Percentiles rank a stretch among this genome's conserved stretches.
These are phyloP conservation scores for Pseudocercospora fuligena DNA, from an alignment of 2,329 filamentous ascomycete species.

Conservation along the genomic window DNA sequence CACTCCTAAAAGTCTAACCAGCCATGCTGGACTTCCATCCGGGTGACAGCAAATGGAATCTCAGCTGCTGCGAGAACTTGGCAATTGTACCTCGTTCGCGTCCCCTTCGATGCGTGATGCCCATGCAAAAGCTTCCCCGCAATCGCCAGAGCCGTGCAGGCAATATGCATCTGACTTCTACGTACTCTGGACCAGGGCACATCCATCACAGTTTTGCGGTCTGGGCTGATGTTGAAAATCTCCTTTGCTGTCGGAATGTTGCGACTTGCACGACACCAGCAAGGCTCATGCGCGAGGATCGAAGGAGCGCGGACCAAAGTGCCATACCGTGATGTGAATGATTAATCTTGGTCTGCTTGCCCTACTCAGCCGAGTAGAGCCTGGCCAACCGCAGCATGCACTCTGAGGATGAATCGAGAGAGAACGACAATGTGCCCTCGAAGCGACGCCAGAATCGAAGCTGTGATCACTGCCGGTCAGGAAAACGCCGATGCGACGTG, in stretches of 20 bases:
- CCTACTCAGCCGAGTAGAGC: background rate
- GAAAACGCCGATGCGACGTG: constrained; percentile 23
- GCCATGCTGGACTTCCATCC: no score
- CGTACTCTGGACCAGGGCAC: background rate
- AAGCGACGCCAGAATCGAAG: constrained; percentile 25
- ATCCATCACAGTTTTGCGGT: no score
- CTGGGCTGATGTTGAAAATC: background rate
- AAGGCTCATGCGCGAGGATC: background rate
- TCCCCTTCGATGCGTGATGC: no score
- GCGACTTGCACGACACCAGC: background rate
- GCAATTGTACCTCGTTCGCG: no score
- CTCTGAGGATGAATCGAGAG: constrained; percentile 16
- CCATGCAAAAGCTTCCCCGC: background rate
- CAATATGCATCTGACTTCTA: background rate
- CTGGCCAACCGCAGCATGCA: constrained; percentile 3
- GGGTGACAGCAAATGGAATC: no score
- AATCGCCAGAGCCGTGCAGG: background rate
- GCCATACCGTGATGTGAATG: background rate
- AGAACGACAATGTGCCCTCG: background rate
- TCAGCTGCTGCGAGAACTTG: no score
- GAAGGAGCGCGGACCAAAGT: background rate
- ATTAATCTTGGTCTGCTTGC: background rate
- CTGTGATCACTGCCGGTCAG: constrained; percentile 24
- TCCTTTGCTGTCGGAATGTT: background rate
- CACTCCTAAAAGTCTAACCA: no score